These are phyloP conservation scores for Heliamphora pulchella DNA, from an alignment of 179 eudicot genomes.

Conservation along the genomic window DNA sequence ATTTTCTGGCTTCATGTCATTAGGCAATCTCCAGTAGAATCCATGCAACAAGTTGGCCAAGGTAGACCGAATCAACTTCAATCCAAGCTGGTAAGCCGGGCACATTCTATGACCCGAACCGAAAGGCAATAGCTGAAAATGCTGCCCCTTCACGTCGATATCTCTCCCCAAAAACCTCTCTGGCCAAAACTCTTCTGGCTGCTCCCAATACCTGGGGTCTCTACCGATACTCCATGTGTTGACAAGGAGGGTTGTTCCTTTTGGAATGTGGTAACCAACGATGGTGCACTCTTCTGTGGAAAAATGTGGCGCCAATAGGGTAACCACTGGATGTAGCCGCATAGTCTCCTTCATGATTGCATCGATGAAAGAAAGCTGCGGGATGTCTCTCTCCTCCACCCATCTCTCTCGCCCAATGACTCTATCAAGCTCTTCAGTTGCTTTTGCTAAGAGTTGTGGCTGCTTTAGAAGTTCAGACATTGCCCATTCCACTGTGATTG, in stretches of 20 bases:
- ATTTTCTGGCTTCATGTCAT: background rate
- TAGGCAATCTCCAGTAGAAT: background rate
- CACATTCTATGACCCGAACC: slow-evolving; percentile 2
- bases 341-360: slow-evolving; percentile 47
- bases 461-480: slow-evolving; percentile 24
- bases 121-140: slow-evolving; percentile 26
- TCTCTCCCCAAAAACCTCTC: slow-evolving; percentile 26
- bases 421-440: slow-evolving; percentile 24
- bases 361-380: slow-evolving; percentile 37
- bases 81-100: background rate
- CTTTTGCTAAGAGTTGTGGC: slow-evolving; percentile 19
- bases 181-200: slow-evolving; percentile 31
- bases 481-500: slow-evolving; percentile 29
- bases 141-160: slow-evolving; percentile 34
- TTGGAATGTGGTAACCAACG: slow-evolving; percentile 30
- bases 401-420: slow-evolving; percentile 20
- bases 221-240: slow-evolving; percentile 37
- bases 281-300: slow-evolving; percentile 28
- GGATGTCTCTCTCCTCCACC: slow-evolving; percentile 30
- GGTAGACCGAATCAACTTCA: background rate
- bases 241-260: slow-evolving; percentile 24
- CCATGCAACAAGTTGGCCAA: slow-evolving; percentile 7
- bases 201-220: slow-evolving; percentile 29
- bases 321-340: slow-evolving; percentile 54
- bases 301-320: slow-evolving; percentile 37